These are phyloP conservation scores for Plasmodium cynomolgi DNA, from an alignment of 169 alveolate species.

Conservation along the genomic window DNA sequence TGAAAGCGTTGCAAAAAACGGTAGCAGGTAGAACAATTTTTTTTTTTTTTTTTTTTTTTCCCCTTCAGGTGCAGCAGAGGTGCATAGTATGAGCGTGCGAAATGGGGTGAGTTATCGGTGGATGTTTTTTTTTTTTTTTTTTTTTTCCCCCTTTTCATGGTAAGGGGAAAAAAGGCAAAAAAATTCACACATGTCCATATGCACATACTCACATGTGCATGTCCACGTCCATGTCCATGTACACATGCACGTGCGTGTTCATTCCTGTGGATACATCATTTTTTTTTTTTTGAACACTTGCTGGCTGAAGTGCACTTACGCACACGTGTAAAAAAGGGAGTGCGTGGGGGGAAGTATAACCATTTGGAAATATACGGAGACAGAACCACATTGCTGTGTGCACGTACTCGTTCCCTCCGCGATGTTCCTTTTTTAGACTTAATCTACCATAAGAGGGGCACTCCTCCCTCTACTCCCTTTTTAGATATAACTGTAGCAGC, in stretches of 20 bases:
- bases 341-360: neutral
- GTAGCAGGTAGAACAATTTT: neutral
- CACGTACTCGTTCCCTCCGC: neutral
- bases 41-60: constrained; percentile 2
- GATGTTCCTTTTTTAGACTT: neutral
- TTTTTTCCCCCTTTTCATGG: neutral
- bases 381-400: neutral
- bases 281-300: neutral
- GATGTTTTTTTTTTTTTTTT: neutral
- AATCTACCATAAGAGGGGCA: neutral
- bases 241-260: neutral
- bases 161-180: neutral
- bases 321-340: neutral
- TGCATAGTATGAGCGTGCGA: neutral
- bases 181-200: neutral
- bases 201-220: neutral
- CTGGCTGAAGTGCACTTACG: neutral
- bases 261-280: neutral
- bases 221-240: neutral
- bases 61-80: constrained; percentile 18
- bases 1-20: neutral
- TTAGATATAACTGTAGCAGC: neutral
- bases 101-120: neutral
- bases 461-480: neutral
- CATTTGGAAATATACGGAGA: neutral